These are phyloP conservation scores for Terana coerulea DNA, from an alignment of 768 basidiomycete species.

Conservation along the genomic window DNA sequence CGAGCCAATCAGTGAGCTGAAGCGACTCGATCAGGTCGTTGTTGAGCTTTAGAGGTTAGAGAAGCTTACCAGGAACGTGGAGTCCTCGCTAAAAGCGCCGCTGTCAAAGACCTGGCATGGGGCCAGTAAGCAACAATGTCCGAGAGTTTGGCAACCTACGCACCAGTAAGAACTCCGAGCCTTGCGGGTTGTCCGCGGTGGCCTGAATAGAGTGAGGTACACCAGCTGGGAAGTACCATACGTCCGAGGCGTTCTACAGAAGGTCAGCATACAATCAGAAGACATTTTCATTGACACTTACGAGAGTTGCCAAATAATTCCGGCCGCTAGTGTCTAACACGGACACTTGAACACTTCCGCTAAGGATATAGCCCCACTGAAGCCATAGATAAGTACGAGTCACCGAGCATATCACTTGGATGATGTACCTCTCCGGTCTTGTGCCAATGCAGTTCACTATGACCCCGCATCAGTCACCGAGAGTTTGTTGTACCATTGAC, in stretches of 20 bases:
- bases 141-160: neutral
- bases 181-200: conserved; percentile 33
- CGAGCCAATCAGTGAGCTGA: conserved; percentile 56
- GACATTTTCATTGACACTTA: conserved; percentile 17
- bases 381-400: neutral
- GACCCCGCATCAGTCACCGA: neutral
- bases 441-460: conserved; percentile 30
- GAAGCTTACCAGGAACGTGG: conserved; percentile 34
- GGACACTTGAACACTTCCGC: conserved; percentile 34
- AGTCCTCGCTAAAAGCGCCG: conserved; percentile 48
- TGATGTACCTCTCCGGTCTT: conserved; percentile 17
- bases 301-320: conserved; percentile 46
- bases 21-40: neutral
- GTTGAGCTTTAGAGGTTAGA: neutral
- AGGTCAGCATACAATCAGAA: neutral
- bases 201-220: conserved; percentile 52
- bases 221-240: conserved; percentile 54
- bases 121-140: neutral
- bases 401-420: neutral
- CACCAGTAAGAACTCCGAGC: conserved; percentile 50
- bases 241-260: conserved; percentile 38
- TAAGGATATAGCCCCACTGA: conserved; percentile 26
- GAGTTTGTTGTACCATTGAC: neutral
- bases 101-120: conserved; percentile 33
- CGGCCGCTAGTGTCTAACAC: conserved; percentile 41